Evolutionary conservation across 345 rosid genomes (phyloP).

Genomic region (Citrus inodora): DNA sequence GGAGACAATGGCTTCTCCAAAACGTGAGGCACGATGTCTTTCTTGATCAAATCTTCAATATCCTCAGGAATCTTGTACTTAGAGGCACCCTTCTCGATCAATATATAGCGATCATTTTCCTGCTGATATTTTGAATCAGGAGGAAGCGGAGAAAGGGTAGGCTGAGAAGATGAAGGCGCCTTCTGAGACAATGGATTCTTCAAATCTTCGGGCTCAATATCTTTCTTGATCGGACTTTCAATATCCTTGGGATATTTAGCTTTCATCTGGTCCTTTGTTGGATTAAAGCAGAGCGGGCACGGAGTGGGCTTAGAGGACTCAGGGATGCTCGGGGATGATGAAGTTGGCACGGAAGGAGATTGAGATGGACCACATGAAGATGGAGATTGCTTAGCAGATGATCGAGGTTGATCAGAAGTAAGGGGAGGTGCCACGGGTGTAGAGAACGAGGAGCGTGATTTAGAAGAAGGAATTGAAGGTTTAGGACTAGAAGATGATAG

Average conservation of each 20-base stretch:
- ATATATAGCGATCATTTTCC: neutral
- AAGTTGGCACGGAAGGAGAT: too few relatives aligned
- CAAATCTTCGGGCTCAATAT: too few relatives aligned
- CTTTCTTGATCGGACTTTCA: neutral
- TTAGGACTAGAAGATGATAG: neutral
- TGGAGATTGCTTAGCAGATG: neutral
- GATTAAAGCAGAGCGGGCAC: neutral
- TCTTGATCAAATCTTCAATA: conserved; percentile 19
- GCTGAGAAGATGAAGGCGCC: conserved; percentile 4
- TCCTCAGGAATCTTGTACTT: conserved; percentile 19
- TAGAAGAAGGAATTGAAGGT: neutral
- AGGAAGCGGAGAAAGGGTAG: conserved; percentile 5
- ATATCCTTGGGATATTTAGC: neutral
- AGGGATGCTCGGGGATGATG: neutral
- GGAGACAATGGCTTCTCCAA: conserved; percentile 16
- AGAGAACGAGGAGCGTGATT: neutral
- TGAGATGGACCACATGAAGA: neutral
- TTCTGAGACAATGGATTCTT: neutral
- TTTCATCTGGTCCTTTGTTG: neutral
- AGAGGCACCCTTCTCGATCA: conserved; percentile 7
- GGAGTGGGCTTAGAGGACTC: neutral
- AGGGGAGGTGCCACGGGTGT: neutral
- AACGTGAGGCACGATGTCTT: conserved; percentile 18
- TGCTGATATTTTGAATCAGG: neutral
- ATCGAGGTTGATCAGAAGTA: neutral